phyloP scores from a whole-genome alignment of 2,329 filamentous ascomycete genomes.

The Alternaria hordeiaustralica region DNA sequence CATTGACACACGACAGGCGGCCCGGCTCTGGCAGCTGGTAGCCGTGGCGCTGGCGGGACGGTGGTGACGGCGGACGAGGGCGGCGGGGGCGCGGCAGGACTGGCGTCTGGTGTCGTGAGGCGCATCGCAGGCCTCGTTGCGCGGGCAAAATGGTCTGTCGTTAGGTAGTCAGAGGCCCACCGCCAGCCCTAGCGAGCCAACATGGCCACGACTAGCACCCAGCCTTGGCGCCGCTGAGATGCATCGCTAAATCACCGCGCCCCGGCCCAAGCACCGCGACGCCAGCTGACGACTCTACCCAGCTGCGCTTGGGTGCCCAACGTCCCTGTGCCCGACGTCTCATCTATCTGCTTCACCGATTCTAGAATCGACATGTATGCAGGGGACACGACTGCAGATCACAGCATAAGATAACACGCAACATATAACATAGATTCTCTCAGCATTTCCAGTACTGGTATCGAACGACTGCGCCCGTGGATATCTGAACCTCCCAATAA shows the following conservation, averaged over 20 bases:
- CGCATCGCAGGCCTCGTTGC: conserved; percentile 30
- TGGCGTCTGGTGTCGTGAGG: conserved; percentile 17
- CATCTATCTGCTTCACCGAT: conserved; percentile 14
- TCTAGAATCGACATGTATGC: background rate
- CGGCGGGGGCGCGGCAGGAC: conserved; percentile 19
- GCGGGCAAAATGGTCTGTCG: conserved; percentile 10
- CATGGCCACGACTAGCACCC: conserved; percentile 2
- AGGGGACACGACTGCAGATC: background rate
- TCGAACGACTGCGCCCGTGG: conserved; percentile 19
- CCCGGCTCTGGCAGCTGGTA: conserved; percentile 18
- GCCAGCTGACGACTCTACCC: background rate
- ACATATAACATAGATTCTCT: background rate
- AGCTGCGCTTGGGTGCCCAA: conserved; percentile 8
- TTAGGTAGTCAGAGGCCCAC: conserved; percentile 14
- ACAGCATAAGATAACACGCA: background rate
- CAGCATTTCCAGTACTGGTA: background rate
- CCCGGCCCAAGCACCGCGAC: background rate
- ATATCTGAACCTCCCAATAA: conserved; percentile 33
- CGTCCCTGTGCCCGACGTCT: conserved; percentile 6
- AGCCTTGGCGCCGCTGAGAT: conserved; percentile 1
- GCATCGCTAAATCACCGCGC: conserved; percentile 2
- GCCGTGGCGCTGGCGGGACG: conserved; percentile 17
- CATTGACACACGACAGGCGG: conserved; percentile 23
- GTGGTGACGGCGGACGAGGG: conserved; percentile 11
- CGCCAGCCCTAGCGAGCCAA: conserved; percentile 7